phyloP scores from a whole-genome alignment of 73 alveolate genomes.

The Paramecium octaurelia region DNA sequence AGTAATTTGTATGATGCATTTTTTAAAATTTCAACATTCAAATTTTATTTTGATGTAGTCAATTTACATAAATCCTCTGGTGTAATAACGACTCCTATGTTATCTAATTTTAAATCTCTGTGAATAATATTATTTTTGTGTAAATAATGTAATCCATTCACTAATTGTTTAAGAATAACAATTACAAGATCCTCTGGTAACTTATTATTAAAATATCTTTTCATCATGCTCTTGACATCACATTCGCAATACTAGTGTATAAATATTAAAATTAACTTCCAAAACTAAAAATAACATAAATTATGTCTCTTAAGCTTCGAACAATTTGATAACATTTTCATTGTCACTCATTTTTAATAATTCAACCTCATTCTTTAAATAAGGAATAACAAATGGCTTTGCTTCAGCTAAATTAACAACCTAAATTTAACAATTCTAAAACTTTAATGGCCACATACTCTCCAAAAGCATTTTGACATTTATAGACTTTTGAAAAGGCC shows the following conservation, averaged over 20 bases:
- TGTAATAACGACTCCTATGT: not conserved
- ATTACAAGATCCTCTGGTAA: not conserved
- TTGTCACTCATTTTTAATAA: not conserved
- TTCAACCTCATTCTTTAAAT: not conserved
- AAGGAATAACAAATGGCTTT: not conserved
- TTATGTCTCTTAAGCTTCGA: not conserved
- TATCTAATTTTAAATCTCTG: constrained; percentile 22
- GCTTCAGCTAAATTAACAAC: not conserved
- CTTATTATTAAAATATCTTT: not conserved
- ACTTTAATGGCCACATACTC: not conserved
- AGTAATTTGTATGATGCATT: not conserved
- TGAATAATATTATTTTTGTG: not conserved
- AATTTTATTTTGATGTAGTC: not conserved
- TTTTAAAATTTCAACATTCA: not conserved
- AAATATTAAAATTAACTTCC: not conserved
- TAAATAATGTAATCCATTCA: not conserved
- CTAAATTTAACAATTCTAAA: not conserved
- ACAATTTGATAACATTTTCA: constrained; percentile 21
- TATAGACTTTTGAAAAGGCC: not conserved
- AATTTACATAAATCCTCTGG: not conserved
- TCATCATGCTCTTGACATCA: not conserved
- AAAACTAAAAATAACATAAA: not conserved
- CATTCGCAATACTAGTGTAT: not conserved
- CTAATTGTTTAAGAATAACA: not conserved
- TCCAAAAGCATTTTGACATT: not conserved